A percentile compares a stretch with the other conserved stretches of the same genome.
phyloP scores from a whole-genome alignment of 208 protist species.

The Leishmania aethiopica region DNA sequence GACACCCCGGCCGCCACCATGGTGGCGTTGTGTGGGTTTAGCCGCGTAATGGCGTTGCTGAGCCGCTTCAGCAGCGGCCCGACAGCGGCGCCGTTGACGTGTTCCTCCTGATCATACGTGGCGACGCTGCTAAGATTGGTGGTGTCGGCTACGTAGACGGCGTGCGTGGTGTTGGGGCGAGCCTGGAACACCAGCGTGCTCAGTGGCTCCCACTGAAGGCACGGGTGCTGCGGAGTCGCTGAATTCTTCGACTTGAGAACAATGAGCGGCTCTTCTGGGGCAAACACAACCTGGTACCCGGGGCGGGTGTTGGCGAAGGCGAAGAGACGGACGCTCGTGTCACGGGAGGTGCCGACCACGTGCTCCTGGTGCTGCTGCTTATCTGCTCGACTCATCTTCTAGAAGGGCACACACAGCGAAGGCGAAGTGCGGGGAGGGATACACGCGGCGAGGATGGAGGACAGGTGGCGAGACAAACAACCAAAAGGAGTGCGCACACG shows the following conservation, averaged over 20 bases:
- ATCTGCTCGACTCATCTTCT: constrained; percentile 67
- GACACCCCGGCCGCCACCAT: constrained; percentile 78
- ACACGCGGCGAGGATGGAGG: neutral
- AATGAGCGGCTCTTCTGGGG: constrained; percentile 71
- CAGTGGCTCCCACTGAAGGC: constrained; percentile 70
- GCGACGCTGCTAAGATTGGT: constrained; percentile 37
- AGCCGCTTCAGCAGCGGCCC: constrained; percentile 66
- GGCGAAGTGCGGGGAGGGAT: too few species aligned
- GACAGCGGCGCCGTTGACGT: constrained; percentile 39
- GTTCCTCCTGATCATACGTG: constrained; percentile 57
- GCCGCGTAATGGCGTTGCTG: constrained; percentile 56
- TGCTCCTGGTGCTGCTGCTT: constrained; percentile 66
- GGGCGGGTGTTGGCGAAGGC: constrained; percentile 76
- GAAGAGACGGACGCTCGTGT: constrained; percentile 68
- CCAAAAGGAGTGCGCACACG: neutral
- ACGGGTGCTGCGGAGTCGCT: constrained; percentile 58
- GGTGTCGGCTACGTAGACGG: constrained; percentile 75
- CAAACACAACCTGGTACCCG: constrained; percentile 70
- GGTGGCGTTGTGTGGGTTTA: constrained; percentile 78
- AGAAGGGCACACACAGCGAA: neutral
- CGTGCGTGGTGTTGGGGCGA: constrained; percentile 74
- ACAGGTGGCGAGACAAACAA: neutral
- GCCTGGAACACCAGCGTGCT: constrained; percentile 55
- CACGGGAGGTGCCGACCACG: constrained; percentile 62
- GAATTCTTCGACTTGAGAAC: constrained; percentile 69